Evolutionary conservation across 1,139 yeast genomes (phyloP), one percentile per base, ranked within the genome.

Genomic region (Debaryomyces psychrophilus): DNA sequence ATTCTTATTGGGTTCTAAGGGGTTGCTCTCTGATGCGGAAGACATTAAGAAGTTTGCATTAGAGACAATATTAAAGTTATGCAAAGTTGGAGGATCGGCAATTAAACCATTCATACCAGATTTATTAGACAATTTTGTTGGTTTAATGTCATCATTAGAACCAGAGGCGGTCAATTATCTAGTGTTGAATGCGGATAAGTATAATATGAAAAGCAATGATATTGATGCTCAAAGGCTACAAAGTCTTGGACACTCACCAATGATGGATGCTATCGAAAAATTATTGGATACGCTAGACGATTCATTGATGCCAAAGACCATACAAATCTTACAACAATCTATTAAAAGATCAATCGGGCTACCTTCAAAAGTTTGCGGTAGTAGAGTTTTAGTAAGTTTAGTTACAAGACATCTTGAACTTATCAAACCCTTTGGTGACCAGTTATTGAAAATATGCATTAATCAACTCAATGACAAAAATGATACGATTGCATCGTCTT

Each of bases 81-180:
- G 92, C 44, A 81, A 82, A 51, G 81, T 82, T 39, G 86, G 88
- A 0, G 76, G 77, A 2, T 60, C 69, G 4, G 73, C 86, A 0
- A 73, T 93, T 27, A 81, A 75, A 53, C 83, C 87, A 1, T 89
- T 83, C 62, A 81, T 88, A 33, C 87, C 95, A 0, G 71, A 71
- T 2, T 73, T 93, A 43, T 71, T 90, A 15, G 86, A 82, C 41
- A 89, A 89, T 46, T 76, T 93, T 55, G 71, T 88, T 14, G 67
- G 77, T 7, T 68, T 90, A 52, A 83, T 93, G 82, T 88, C 97
- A 0, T 86, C 95, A 0, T 71, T 93, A 42, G 99, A 93, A 58
- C 98, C 98, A 0, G 97, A 92, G 60, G 83, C 88, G 2, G 80
- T 90, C 54, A 92, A 93, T 60, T 93, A 90, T 57, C 68, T 93